These are phyloP conservation scores for Leccinellum rugosiceps DNA, from an alignment of 768 basidiomycete species.

Conservation along the genomic window DNA sequence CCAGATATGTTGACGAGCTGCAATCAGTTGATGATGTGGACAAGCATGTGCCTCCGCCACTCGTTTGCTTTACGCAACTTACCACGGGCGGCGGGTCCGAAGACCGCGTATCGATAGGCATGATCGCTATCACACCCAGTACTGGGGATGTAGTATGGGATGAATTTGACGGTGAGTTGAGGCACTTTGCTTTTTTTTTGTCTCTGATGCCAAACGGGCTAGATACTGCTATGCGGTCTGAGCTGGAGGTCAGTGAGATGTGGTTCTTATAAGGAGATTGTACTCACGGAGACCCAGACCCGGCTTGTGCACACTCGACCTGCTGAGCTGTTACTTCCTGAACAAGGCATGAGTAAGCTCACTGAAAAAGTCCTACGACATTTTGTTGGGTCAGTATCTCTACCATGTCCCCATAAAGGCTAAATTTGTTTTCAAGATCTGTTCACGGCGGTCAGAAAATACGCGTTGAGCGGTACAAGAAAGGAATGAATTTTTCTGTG, in stretches of 20 bases:
- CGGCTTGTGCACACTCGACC: slow-evolving; percentile 83
- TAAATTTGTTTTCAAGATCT: slow-evolving; percentile 29
- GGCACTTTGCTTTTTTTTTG: background rate
- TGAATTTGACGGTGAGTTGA: slow-evolving; percentile 67
- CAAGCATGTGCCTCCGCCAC: slow-evolving; percentile 53
- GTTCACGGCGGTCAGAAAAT: slow-evolving; percentile 41
- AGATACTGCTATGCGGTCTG: slow-evolving; percentile 84
- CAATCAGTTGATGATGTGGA: slow-evolving; percentile 63
- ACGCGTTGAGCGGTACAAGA: slow-evolving; percentile 61
- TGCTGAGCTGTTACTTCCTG: slow-evolving; percentile 71
- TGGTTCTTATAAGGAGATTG: background rate
- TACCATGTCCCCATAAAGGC: slow-evolving; percentile 1
- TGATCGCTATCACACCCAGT: slow-evolving; percentile 78
- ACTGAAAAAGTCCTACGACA: slow-evolving; percentile 76
- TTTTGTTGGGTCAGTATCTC: slow-evolving; percentile 54
- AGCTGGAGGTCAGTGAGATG: slow-evolving; percentile 66
- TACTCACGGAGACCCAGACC: slow-evolving; percentile 51
- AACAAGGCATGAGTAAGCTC: slow-evolving; percentile 54
- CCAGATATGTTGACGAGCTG: slow-evolving; percentile 81
- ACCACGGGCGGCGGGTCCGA: slow-evolving; percentile 8
- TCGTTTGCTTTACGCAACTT: slow-evolving; percentile 72
- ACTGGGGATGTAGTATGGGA: slow-evolving; percentile 96
- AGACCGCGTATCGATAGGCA: slow-evolving; percentile 51
- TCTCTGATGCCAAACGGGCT: slow-evolving; percentile 6
- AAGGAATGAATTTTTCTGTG: slow-evolving; percentile 55